A percentile compares a stretch with the other conserved stretches of the same genome.
Evolutionary conservation across 1,139 yeast genomes (phyloP).

Genomic region (Scheffersomyces stambukii): DNA sequence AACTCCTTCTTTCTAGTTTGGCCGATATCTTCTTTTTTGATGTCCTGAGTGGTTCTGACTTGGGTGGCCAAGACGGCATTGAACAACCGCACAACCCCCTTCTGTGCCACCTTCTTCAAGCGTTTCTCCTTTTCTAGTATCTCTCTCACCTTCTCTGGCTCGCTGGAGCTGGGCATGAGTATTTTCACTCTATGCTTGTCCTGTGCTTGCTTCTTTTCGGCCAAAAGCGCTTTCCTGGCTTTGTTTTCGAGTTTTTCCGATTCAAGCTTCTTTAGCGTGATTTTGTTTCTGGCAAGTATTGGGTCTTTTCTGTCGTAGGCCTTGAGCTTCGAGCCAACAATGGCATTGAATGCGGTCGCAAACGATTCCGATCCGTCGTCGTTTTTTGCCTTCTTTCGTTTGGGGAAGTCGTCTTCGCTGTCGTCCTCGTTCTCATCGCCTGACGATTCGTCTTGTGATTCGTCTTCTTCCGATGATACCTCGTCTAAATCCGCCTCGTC

Average conservation of each 20-base stretch:
- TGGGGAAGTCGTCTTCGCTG: constrained; percentile 38
- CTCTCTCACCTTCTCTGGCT: constrained; percentile 44
- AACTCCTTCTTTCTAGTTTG: constrained; percentile 52
- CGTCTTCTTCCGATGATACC: constrained; percentile 13
- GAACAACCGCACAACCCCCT: constrained; percentile 88
- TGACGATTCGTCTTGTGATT: constrained; percentile 19
- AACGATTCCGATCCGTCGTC: constrained; percentile 73
- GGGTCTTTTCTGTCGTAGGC: constrained; percentile 89
- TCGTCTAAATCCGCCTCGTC: constrained; percentile 16
- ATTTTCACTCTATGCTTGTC: constrained; percentile 68
- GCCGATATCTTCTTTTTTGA: constrained; percentile 34
- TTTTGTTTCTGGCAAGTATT: constrained; percentile 75
- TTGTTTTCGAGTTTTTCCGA: constrained; percentile 78
- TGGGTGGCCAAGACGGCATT: constrained; percentile 90
- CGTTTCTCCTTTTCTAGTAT: constrained; percentile 66
- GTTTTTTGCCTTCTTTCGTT: constrained; percentile 48
- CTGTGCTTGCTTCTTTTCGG: constrained; percentile 66
- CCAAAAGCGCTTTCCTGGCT: constrained; percentile 66
- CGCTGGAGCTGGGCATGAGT: constrained; percentile 50
- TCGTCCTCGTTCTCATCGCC: constrained; percentile 21
- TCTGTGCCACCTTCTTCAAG: constrained; percentile 81
- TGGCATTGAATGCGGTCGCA: constrained; percentile 79
- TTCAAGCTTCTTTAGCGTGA: constrained; percentile 67
- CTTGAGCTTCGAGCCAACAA: constrained; percentile 79
- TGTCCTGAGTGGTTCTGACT: constrained; percentile 46